Conservation (phyloP, 768 basidiomycete species). For the Vararia minispora region DNA sequence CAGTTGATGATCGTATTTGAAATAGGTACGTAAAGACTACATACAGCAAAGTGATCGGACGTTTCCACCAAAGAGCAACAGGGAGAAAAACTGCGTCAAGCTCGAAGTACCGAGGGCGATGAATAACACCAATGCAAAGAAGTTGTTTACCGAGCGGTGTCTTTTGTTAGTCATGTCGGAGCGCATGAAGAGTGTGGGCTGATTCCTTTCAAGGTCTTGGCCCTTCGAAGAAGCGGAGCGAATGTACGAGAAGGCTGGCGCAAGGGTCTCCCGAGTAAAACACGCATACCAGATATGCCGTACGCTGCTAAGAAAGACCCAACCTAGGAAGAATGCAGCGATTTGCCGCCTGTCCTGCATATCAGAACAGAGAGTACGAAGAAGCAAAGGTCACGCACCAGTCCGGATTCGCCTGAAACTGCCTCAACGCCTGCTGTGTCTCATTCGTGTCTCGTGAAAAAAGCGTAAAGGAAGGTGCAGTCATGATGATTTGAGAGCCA, state of each 20-base stretch:
- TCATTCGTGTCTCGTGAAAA: background rate
- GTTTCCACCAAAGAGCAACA: conserved; percentile 3
- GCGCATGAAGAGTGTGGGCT: no score
- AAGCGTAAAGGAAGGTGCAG: background rate
- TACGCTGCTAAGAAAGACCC: conserved; percentile 26
- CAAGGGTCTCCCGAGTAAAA: conserved; percentile 14
- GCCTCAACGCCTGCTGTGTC: background rate
- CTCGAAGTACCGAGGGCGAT: conserved; percentile 14
- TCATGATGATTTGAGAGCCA: background rate
- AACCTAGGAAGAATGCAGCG: conserved; percentile 29
- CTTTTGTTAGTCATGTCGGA: background rate
- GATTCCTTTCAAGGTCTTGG: conserved; percentile 16
- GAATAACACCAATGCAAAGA: conserved; percentile 6
- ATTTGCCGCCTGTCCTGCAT: conserved; percentile 22
- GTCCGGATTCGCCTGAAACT: conserved; percentile 5
- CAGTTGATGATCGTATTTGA: no score
- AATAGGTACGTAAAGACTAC: conserved; percentile 3
- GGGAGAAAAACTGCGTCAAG: conserved; percentile 9
- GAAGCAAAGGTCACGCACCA: conserved; percentile 2
- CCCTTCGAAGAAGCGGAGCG: background rate
- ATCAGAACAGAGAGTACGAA: background rate
- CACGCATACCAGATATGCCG: conserved; percentile 17
- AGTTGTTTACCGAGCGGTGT: background rate
- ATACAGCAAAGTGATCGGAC: no score
- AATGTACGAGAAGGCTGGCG: background rate